Base-by-base conservation (phyloP, 23 red algal genomes). In the Pyropia haitanensis region DNA sequence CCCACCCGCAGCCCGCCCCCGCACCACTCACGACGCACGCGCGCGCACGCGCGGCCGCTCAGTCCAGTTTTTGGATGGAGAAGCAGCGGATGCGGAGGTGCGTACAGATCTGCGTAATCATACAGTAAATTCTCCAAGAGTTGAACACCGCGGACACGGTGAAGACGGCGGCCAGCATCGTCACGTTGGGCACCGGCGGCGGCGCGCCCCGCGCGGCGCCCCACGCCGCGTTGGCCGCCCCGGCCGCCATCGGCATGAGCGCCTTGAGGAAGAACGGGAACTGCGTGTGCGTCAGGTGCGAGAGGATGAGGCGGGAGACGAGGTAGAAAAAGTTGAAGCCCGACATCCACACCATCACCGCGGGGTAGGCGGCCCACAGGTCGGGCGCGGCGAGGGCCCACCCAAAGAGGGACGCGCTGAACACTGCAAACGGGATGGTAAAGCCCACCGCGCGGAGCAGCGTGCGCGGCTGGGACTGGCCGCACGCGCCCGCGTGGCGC, bases 261-360 rank as follows among this genome's bases (percentile, higher is more conserved):
- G 69, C 51, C 51, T 9, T 16, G 14, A 77, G 61, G 16, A 72
- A 51, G 22, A 24, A 61, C 56, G 89, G 89, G 51, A 67, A 96
- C 29, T 51, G 52, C 3, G 66, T 67, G 27, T 67, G 53, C 2
- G 85, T 83, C 55, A 96, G 33, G 33, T 72, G 78, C 29, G 78
- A 69, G 50, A 96, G 27, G 29, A 96, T 96, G 33, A 96, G 27
- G 18, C 92, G 72, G 22, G 83, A 81, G 46, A 85, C 59, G 3
- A 89, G 48, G 59, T 89, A 81, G 67, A 83, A 96, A 53, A 90
- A 82, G 3, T 61, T 73, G 22, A 76, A 46, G 26, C 90, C 83
- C 20, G 53, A 61, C 58, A 68, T 52, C 80, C 84, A 87, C 46
- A 87, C 46, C 23, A 87, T 53, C 18, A 70, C 31, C 24, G 90